These are phyloP conservation scores for Trichoderma pleuroti DNA, from an alignment of 2,329 filamentous ascomycete species.

Conservation along the genomic window DNA sequence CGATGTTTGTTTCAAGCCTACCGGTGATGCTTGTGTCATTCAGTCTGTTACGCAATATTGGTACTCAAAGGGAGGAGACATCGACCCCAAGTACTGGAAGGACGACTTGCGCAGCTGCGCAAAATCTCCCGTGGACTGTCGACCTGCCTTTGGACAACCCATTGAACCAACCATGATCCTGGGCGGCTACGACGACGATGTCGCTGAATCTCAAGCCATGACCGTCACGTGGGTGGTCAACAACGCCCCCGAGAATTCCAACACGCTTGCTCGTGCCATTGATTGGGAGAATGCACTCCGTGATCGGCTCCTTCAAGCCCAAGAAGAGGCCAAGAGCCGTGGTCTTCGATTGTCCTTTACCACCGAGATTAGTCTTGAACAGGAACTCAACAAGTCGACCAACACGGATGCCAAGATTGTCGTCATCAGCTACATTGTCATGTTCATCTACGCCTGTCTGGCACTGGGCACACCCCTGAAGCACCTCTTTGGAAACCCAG, in stretches of 20 bases:
- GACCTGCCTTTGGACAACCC: slow-evolving; percentile 85
- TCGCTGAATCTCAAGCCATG: slow-evolving; percentile 72
- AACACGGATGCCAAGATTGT: slow-evolving; percentile 98
- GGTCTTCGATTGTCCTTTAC: slow-evolving; percentile 89
- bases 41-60: slow-evolving; percentile 93
- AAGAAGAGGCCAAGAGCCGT: slow-evolving; percentile 71
- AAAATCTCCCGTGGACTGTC: slow-evolving; percentile 75
- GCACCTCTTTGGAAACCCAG: slow-evolving; percentile 76
- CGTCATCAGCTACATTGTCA: slow-evolving; percentile 93
- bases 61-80: slow-evolving; percentile 51
- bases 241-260: slow-evolving; percentile 73
- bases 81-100: slow-evolving; percentile 59
- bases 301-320: slow-evolving; percentile 68
- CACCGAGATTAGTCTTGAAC: slow-evolving; percentile 89
- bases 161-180: slow-evolving; percentile 81
- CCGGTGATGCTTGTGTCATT: slow-evolving; percentile 82
- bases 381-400: slow-evolving; percentile 95
- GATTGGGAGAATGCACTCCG: slow-evolving; percentile 86
- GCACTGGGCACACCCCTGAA: slow-evolving; percentile 82
- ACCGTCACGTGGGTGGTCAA: slow-evolving; percentile 94
- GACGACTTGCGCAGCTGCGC: slow-evolving; percentile 69
- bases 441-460: slow-evolving; percentile 96
- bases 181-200: slow-evolving; percentile 69
- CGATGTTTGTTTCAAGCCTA: slow-evolving; percentile 93
- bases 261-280: slow-evolving; percentile 68